Evolutionary conservation across 176 grass and related monocot genomes (phyloP).

Genomic region (Microstegium vimineum): DNA sequence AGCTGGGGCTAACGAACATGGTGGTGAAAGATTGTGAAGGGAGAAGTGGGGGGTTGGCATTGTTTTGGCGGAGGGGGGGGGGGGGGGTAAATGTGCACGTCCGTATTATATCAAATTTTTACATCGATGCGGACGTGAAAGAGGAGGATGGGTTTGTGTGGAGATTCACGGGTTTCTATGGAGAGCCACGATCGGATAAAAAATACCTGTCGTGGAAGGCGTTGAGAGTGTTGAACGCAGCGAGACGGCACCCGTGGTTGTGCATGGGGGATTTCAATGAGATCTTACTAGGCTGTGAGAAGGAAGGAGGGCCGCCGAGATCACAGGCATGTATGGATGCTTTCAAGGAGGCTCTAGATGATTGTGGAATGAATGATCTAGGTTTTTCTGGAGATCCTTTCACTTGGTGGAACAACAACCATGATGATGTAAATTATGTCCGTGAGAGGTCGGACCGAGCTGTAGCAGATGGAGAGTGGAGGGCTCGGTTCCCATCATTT

Average conservation of each 20-base stretch:
- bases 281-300: neutral
- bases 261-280: too few species aligned
- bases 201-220: neutral
- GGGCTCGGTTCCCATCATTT: neutral
- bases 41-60: too few species aligned
- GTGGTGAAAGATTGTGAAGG: too few species aligned
- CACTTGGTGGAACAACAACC: neutral
- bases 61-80: too few species aligned
- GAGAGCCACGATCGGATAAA: neutral
- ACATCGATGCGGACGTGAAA: too few species aligned
- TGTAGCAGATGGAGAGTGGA: neutral
- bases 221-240: neutral
- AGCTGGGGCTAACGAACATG: too few species aligned
- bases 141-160: too few species aligned
- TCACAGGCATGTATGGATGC: neutral
- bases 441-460: neutral
- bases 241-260: neutral
- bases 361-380: neutral
- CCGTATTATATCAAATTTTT: too few species aligned
- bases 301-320: neutral
- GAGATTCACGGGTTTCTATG: neutral
- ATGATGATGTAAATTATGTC: neutral
- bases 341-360: neutral
- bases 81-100: too few species aligned
- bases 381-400: neutral